Evolutionary conservation across 192 early-diverging fungal species (phyloP), one percentile per base, ranked within the genome.

Genomic region (Coemansia sp.): DNA sequence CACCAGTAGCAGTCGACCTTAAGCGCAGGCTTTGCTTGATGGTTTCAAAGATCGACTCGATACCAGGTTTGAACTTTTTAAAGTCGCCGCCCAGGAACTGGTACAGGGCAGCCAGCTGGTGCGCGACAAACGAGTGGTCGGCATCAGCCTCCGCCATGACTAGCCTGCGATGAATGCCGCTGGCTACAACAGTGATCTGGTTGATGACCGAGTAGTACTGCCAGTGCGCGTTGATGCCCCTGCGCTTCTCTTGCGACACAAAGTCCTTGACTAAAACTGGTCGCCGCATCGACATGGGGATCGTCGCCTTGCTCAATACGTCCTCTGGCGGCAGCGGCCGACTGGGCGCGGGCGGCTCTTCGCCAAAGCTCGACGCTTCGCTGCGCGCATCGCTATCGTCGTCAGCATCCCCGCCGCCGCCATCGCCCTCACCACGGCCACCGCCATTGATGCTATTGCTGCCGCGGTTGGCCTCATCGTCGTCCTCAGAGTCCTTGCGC

Each of bases 121-220:
- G 79, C 5, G 71, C 75, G 11, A 82, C 68, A 45, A 63, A 69
- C 42, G 64, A 38, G 59, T 82, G 79, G 64, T 82, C 79, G 0
- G 64, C 68, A 36, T 67, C 68, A 1, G 31, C 62, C 40, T 22
- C 60, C n/a, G 68, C 68, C 6, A 64, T 40, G 17, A 37, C 41
- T 41, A 82, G 64, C 45, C 42, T 71, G 38, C 65, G 71, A 36
- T 82, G 71, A 39, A 82, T 82, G 12, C 60, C 57, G 51, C 74
- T 76, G 14, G 79, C 79, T 5, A 82, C 79, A 0, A 49, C 58
- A 1, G 63, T 64, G 10, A 82, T 76, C 62, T 82, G 79, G 65
- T 82, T 82, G 61, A 82, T 82, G 17, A 82, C 79, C 53, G 75
- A 77, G 67, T 77, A 77, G 65, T 82, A 82, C 68, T 82, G 79